Base-by-base conservation (phyloP, 73 alveolate species). In the Blepharisma stoltei region DNA sequence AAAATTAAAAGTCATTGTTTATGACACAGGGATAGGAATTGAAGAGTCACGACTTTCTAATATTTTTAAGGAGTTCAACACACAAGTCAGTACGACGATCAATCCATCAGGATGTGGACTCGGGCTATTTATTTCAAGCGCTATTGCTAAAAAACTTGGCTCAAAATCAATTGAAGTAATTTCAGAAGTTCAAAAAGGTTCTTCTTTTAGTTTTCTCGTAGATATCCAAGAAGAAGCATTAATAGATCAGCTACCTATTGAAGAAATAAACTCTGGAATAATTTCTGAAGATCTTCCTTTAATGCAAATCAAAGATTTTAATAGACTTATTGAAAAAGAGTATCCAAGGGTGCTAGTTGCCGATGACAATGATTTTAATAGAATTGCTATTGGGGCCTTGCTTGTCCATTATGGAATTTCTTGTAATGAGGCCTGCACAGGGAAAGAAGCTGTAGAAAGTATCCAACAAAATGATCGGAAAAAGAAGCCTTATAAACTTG, bases 101-200 rank as follows among this genome's bases (percentile, higher is more conserved):
- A 52, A 52, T 52, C 76, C 76, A 21, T 14, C 14, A 60, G 76
- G 76, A 21, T 9, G 14, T 11, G 76, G 76, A 21, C 49, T 60
- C 3, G 76, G 76, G 18, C 76, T 60, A 1, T 60, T 11, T 60
- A 25, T 20, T 11, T 60, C 76, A 25, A 25, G 20, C 21, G n/a
- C 21, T 20, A n/a, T 60, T 25, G 76, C 76, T 25, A 60, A 9
- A 60, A n/a, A 60, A 4, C 49, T 60, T 25, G 49, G 76, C 21
- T 25, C 55, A 0, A 2, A 9, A 4, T 9, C 18, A 11, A 60
- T 60, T 27, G 69, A 60, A 60, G 76, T 60, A 11, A 27, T 11
- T 14, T 32, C 41, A 32, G 41, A 32, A 32, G 41, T 32, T 32
- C 41, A 32, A 32, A 32, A 32, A 32, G 41, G 41, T 3, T 32